Evolutionary conservation across 192 early-diverging fungal species (phyloP), one percentile per base, ranked within the genome.

Genomic region (Geosiphon pyriformis): DNA sequence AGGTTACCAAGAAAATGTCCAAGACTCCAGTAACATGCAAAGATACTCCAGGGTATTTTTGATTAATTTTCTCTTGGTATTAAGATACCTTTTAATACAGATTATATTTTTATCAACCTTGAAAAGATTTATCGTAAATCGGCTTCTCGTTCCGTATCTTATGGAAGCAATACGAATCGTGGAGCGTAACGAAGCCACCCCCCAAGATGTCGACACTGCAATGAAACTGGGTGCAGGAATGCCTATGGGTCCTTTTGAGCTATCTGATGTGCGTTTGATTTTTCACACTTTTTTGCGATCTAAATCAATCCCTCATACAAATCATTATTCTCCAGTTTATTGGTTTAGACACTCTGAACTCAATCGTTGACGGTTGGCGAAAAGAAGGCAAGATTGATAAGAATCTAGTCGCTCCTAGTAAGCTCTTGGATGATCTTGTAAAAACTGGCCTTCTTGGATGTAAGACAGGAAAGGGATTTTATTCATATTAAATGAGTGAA

Each of bases 211-310:
- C 29, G 95, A 98, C 70, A 88, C 83, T 47, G 95, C 93, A 33
- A 98, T 98, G 95, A 95, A 95, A 80, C 85, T 96, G 63, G 95
- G 95, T 55, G 93, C 94, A 33, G 95, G 95, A 30, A 92, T 94
- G 78, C 94, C 93, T 20, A 94, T 96, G 93, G 95, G 95, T 26
- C 94, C 95, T 15, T 88, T 89, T 65, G 89, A 89, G 73, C 79
- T 91, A 57, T 80, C 84, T 48, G 91, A 91, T 68, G 85, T 89
- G 79, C 58, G 79, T 83, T 58, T 32, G n/a, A n/a, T 30, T 35
- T 7, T 58, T 35, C 34, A 50, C 27, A 3, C 10, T 7, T 15
- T 34, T 61, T 33, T 57, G 23, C 31, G 46, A 49, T 15, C 37
- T 66, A 25, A 66, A 27, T 22, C n/a, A 1, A 7, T 31, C 25